Evolutionary conservation across 306 rosid species (phyloP).

Genomic region (Dicorynia guianensis): DNA sequence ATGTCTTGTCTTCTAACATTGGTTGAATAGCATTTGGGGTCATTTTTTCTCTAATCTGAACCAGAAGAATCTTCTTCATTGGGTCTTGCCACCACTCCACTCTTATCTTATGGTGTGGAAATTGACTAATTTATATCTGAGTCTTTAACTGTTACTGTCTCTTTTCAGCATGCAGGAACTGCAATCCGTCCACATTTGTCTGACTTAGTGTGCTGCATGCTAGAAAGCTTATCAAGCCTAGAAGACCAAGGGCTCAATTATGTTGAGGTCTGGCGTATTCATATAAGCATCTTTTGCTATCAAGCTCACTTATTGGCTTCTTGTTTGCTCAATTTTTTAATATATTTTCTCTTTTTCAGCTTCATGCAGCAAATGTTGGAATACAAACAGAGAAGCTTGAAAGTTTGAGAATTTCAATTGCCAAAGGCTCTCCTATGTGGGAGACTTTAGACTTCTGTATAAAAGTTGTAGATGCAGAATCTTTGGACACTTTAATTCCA

Average conservation of each 20-base stretch:
- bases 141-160: constrained; percentile 30
- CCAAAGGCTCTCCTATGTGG: constrained; percentile 99
- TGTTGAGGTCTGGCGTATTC: constrained; percentile 72
- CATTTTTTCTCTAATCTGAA: no score
- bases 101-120: constrained; percentile 24
- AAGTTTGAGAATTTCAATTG: constrained; percentile 86
- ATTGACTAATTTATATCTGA: constrained; percentile 7
- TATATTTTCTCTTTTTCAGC: constrained; percentile 53
- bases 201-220: constrained; percentile 95
- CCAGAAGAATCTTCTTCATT: no score
- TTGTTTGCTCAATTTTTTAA: constrained; percentile 24
- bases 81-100: constrained; percentile 1
- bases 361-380: constrained; percentile 92
- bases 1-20: no score
- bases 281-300: constrained; percentile 38
- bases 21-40: no score
- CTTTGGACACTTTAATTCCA: constrained; percentile 77
- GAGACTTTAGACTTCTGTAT: constrained; percentile 92
- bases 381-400: constrained; percentile 92
- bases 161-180: constrained; percentile 85
- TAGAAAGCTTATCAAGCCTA: constrained; percentile 96
- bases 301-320: constrained; percentile 3
- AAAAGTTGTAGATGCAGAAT: constrained; percentile 82
- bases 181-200: constrained; percentile 89
- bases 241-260: constrained; percentile 96